Evolutionary conservation across 1,284 basidiomycete species (phyloP), one percentile per base, ranked within the genome.

Genomic region (Malassezia furfur): DNA sequence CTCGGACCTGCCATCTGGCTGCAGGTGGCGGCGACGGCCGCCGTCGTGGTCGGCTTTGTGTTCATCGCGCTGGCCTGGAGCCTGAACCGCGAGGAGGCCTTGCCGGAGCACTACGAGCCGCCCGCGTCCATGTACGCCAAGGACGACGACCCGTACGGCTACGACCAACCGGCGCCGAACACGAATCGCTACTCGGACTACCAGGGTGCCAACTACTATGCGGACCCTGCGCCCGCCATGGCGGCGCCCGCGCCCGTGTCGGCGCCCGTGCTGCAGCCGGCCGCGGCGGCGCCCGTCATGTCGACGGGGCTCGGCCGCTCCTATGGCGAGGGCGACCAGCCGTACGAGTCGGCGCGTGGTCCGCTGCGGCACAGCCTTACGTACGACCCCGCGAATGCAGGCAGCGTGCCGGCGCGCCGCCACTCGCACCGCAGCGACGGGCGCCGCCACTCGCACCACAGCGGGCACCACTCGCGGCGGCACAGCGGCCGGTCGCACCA

Each of bases 1-100:
- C 57, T 65, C 19, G 66, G 65, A 2, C 65, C 65, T 3, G 66
- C 62, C 12, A 59, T 65, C 52, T 68, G 66, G 66, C 59, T 68
- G 50, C 66, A 68, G 50, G 65, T 68, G 19, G 66, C 66, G 12
- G 57, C 66, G 15, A 52, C 64, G 2, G 65, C 65, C n/a, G 63
- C 65, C 10, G 63, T 59, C 21, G 55, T 67, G 37, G 60, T 68
- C 15, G 66, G 65, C 19, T 62, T 63, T 35, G 58, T 65, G 50
- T 57, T 66, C 52, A 52, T 66, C 8, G 51, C 59, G 19, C 48
- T 59, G 12, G 64, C 60, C 3, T 68, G 60, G 62, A 59, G 39
- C 15, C 40, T 65, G 25, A 64, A 62, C 53, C 61, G 63, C 22
- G 17, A 22, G 9, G 9, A 17, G 38, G 9, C 38, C 2, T 14